A percentile compares a stretch with the other conserved stretches of the same genome.
Conservation (phyloP, 2,329 filamentous ascomycete species). For the Reticulascus tulasneorum region DNA sequence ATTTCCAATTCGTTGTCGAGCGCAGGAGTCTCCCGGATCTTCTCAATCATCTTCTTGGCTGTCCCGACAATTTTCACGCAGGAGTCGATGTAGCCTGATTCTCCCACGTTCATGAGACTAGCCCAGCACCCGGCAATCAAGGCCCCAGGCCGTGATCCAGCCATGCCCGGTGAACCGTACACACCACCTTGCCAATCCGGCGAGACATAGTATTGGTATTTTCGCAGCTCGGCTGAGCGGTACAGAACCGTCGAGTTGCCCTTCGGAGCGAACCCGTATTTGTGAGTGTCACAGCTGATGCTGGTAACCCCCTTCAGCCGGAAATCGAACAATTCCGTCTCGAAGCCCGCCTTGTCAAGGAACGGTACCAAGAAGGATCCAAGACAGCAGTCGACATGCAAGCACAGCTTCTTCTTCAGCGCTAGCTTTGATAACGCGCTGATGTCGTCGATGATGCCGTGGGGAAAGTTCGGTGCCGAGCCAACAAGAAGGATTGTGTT, state of each 20-base stretch:
- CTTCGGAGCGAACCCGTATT: constrained; percentile 98
- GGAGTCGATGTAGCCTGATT: constrained; percentile 80
- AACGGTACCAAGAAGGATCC: constrained; percentile 93
- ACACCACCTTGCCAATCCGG: constrained; percentile 95
- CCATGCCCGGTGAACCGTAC: constrained; percentile 88
- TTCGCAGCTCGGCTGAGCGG: constrained; percentile 71
- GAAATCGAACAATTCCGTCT: constrained; percentile 87
- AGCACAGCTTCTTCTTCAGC: constrained; percentile 70
- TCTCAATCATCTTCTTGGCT: constrained; percentile 74
- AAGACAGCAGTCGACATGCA: constrained; percentile 97
- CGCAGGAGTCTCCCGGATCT: constrained; percentile 65
- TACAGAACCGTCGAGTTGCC: constrained; percentile 93
- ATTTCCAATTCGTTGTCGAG: constrained; percentile 72
- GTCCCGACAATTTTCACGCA: constrained; percentile 86
- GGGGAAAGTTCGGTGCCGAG: constrained; percentile 94
- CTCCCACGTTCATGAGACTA: constrained; percentile 81
- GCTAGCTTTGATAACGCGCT: constrained; percentile 78
- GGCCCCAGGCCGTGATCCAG: constrained; percentile 86
- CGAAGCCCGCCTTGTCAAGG: constrained; percentile 90
- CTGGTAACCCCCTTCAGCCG: constrained; percentile 88
- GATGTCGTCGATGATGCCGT: constrained; percentile 97
- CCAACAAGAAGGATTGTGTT: constrained; percentile 94
- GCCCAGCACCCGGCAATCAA: constrained; percentile 97
- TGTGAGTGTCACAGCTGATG: constrained; percentile 96
- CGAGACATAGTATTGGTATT: constrained; percentile 94